phyloP scores from a whole-genome alignment of 805 yeast species.

The Cyberlindnera amylophila region DNA sequence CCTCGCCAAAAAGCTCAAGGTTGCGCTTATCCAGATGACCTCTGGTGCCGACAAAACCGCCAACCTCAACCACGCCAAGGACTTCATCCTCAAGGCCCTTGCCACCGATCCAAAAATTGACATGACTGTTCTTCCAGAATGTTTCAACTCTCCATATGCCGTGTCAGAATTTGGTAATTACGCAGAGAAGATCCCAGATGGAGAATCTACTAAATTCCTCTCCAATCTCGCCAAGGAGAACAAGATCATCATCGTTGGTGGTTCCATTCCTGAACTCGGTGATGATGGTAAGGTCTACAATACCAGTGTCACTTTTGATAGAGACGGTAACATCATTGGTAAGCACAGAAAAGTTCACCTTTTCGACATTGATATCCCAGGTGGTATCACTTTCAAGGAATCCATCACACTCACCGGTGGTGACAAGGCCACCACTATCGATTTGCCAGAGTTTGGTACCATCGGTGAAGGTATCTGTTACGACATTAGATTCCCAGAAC shows the following conservation, averaged over 20 bases:
- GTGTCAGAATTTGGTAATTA: slow-evolving; percentile 82
- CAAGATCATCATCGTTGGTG: slow-evolving; percentile 74
- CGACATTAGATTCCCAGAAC: slow-evolving; percentile 79
- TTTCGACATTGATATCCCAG: slow-evolving; percentile 91
- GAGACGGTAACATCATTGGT: slow-evolving; percentile 76
- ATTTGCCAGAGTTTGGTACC: slow-evolving; percentile 38
- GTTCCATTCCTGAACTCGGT: slow-evolving; percentile 81
- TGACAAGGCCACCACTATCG: slow-evolving; percentile 64
- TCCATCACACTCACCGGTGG: slow-evolving; percentile 78
- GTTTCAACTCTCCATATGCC: slow-evolving; percentile 70
- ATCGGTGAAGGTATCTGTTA: slow-evolving; percentile 86
- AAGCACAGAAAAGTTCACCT: slow-evolving; percentile 89
- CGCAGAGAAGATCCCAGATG: slow-evolving; percentile 81
- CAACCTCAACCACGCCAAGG: slow-evolving; percentile 66
- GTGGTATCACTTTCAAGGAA: slow-evolving; percentile 88
- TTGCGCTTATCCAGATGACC: slow-evolving; percentile 78
- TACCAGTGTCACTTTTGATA: slow-evolving; percentile 72
- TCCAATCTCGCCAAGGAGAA: slow-evolving; percentile 64
- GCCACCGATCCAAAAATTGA: slow-evolving; percentile 56
- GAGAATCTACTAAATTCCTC: slow-evolving; percentile 62
- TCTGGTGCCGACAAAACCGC: slow-evolving; percentile 72
- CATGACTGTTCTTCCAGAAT: slow-evolving; percentile 85
- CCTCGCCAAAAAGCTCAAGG: slow-evolving; percentile 50
- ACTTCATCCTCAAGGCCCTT: slow-evolving; percentile 61
- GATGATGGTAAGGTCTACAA: slow-evolving; percentile 60